phyloP scores from a whole-genome alignment of 768 basidiomycete genomes.

The Atractiella rhizophila region DNA sequence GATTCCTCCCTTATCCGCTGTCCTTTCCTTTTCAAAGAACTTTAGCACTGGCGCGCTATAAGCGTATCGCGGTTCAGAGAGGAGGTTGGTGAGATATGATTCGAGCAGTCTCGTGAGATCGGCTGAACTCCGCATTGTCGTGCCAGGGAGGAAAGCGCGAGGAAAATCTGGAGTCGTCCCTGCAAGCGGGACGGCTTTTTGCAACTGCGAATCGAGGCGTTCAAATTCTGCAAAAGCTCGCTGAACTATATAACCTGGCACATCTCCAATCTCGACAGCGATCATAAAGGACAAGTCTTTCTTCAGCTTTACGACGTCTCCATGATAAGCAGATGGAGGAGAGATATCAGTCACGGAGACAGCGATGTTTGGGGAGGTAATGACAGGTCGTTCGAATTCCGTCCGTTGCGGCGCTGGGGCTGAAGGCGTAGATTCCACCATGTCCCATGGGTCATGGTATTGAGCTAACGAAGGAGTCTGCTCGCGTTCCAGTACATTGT shows the following conservation, averaged over 20 bases:
- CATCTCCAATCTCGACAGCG: constrained; percentile 5
- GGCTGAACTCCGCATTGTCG: constrained; percentile 2
- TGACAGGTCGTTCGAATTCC: no score
- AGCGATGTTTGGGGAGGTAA: no score
- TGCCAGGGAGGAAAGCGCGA: constrained; percentile 3
- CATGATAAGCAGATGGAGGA: constrained; percentile 6
- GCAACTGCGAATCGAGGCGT: constrained; percentile 5
- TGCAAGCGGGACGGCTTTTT: constrained; percentile 4
- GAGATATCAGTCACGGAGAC: constrained; percentile 8
- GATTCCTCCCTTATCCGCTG: constrained; percentile 3
- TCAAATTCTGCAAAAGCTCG: constrained; percentile 6
- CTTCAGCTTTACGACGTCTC: constrained; percentile 4
- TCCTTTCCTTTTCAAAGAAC: constrained; percentile 8
- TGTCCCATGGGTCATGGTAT: no score
- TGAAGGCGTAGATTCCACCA: no score
- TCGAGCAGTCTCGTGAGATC: constrained; percentile 4
- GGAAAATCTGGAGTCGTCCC: constrained; percentile 6
- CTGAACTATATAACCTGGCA: constrained; percentile 8
- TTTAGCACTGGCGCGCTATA: constrained; percentile 2
- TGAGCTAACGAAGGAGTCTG: no score
- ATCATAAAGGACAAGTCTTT: constrained; percentile 7
- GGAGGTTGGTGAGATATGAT: constrained; percentile 4
- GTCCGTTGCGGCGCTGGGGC: no score
- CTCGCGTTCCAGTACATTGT: no score
- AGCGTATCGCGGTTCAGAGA: constrained; percentile 3